Percentiles rank a stretch among this genome's conserved stretches.
Evolutionary conservation across 768 basidiomycete genomes (phyloP).

Genomic region (Rhodosporidiobolus sp.): DNA sequence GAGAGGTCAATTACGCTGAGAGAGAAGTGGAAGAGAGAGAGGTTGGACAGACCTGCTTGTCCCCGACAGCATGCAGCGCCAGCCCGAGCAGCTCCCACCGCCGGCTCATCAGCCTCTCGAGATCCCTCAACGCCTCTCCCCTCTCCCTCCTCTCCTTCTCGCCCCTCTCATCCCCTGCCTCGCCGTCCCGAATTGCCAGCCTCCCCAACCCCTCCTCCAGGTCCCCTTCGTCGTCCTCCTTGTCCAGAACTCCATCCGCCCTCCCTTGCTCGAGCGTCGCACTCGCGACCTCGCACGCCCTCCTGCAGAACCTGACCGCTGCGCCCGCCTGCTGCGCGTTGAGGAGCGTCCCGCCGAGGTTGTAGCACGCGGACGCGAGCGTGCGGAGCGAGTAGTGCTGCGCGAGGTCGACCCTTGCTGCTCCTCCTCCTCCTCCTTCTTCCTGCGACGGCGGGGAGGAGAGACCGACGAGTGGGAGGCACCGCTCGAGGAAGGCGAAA

Average conservation of each 20-base stretch:
- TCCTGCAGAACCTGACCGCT: slow-evolving; percentile 65
- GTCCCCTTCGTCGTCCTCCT: background rate
- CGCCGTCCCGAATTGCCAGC: background rate
- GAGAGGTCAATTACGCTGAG: background rate
- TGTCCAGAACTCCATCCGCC: slow-evolving; percentile 58
- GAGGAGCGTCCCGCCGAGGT: slow-evolving; percentile 55
- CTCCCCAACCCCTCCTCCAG: background rate
- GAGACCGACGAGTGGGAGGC: slow-evolving; percentile 26
- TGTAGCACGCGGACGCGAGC: slow-evolving; percentile 46
- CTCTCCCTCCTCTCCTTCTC: background rate
- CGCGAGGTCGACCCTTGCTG: slow-evolving; percentile 5
- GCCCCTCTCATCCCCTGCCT: background rate
- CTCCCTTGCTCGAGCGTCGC: slow-evolving; percentile 54
- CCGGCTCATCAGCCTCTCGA: slow-evolving; percentile 58
- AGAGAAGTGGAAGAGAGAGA: too few relatives aligned
- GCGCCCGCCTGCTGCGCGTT: slow-evolving; percentile 62
- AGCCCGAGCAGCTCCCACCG: slow-evolving; percentile 79
- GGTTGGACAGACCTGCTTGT: slow-evolving; percentile 62
- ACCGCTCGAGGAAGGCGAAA: slow-evolving; percentile 20
- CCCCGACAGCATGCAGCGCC: slow-evolving; percentile 72
- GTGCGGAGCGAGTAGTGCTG: slow-evolving; percentile 45
- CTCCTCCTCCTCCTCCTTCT: too few relatives aligned
- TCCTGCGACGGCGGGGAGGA: background rate
- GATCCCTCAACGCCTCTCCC: slow-evolving; percentile 12
- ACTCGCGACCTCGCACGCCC: slow-evolving; percentile 60